These are phyloP conservation scores for Neurospora sublineolata DNA, from an alignment of 495 filamentous ascomycete species.

Conservation along the genomic window DNA sequence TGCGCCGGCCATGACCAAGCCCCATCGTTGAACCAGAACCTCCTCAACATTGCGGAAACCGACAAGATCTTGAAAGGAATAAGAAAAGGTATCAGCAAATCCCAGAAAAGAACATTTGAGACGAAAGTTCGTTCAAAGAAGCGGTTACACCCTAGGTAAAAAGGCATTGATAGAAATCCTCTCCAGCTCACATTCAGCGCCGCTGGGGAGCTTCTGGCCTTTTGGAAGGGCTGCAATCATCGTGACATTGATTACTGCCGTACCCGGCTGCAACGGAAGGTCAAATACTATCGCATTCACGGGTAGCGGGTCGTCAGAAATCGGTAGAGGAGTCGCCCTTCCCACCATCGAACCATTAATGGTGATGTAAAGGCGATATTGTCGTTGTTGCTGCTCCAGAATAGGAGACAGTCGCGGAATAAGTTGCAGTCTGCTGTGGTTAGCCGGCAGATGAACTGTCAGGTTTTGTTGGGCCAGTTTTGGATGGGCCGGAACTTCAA, in stretches of 20 bases:
- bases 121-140: not conserved
- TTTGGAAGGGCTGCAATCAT: slow-evolving; percentile 51
- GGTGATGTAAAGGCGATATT: slow-evolving; percentile 18
- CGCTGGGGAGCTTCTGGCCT: slow-evolving; percentile 42
- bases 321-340: slow-evolving; percentile 31
- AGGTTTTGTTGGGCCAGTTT: slow-evolving; percentile 55
- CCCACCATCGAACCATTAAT: slow-evolving; percentile 48
- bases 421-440: slow-evolving; percentile 55
- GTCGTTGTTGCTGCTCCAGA: slow-evolving; percentile 36
- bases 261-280: slow-evolving; percentile 44
- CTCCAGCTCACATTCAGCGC: slow-evolving; percentile 56
- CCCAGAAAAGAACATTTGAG: not conserved
- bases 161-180: slow-evolving; percentile 38
- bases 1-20: not conserved
- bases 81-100: not conserved
- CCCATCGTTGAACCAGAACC: not conserved
- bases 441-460: slow-evolving; percentile 50
- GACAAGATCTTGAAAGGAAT: not conserved
- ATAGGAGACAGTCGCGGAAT: slow-evolving; percentile 43
- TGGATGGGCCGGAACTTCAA: slow-evolving; percentile 49
- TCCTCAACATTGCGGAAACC: not conserved
- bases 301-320: slow-evolving; percentile 35
- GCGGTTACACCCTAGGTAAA: slow-evolving; percentile 10
- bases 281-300: slow-evolving; percentile 47
- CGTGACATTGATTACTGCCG: slow-evolving; percentile 55